Evolutionary conservation across 2,329 filamentous ascomycete species (phyloP).

Genomic region (Stachybotrys chartarum): DNA sequence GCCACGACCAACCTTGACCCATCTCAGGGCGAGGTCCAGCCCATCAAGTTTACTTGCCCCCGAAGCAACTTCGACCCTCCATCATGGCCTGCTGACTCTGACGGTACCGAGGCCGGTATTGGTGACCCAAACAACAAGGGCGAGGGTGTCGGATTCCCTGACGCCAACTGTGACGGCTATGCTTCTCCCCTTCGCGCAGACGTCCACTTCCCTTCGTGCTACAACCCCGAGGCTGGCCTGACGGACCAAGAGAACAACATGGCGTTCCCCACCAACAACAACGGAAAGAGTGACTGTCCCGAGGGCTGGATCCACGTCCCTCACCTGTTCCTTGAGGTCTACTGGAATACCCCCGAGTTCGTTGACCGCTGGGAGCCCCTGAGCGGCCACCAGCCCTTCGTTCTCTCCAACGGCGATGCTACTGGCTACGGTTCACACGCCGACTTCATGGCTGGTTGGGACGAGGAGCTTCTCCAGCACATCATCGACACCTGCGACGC

Average conservation of each 20-base stretch:
- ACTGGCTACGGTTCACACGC: conserved; percentile 66
- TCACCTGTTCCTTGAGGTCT: conserved; percentile 52
- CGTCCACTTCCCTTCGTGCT: conserved; percentile 68
- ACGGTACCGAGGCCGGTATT: conserved; percentile 49
- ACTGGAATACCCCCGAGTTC: conserved; percentile 52
- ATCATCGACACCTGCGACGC: conserved; percentile 62
- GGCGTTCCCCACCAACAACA: conserved; percentile 46
- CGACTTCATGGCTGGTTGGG: conserved; percentile 71
- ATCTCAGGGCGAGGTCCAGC: conserved; percentile 41
- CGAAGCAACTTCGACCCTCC: conserved; percentile 41
- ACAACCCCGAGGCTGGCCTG: conserved; percentile 56
- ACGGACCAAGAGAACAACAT: conserved; percentile 58
- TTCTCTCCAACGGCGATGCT: conserved; percentile 61
- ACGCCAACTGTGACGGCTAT: conserved; percentile 58
- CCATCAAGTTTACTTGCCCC: conserved; percentile 55
- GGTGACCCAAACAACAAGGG: conserved; percentile 46
- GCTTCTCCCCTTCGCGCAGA: conserved; percentile 58
- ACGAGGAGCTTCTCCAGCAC: conserved; percentile 54
- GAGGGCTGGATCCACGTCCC: conserved; percentile 46
- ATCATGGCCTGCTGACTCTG: conserved; percentile 46
- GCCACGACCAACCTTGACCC: conserved; percentile 44
- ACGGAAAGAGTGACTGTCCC: conserved; percentile 48
- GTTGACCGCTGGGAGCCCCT: conserved; percentile 44
- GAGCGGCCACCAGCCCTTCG: conserved; percentile 54
- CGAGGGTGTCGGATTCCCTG: conserved; percentile 60